Base-by-base conservation (phyloP, 2,329 filamentous ascomycete species). In the Mollisia scopiformis region DNA sequence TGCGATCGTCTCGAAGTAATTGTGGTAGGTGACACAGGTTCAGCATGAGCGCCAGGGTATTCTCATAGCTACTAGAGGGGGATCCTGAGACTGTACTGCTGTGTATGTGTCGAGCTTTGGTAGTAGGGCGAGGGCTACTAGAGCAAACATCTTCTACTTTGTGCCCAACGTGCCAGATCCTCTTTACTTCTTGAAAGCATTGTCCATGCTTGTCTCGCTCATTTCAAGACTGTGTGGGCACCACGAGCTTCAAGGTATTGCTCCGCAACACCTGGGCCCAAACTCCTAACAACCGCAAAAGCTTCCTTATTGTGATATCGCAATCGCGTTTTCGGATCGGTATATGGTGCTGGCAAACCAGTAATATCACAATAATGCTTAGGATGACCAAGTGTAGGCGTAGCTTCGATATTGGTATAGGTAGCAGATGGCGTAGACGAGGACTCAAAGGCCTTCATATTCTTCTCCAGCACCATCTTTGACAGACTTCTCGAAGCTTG, bases 291-390 rank as follows among this genome's bases (percentile, higher is more conserved):
- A 41, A 93, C 85, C 2, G 84, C 86, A 79, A 97, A 99, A 6
- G 98, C 86, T 79, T 99, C 95, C 75, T 86, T 90, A 75, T 99
- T 89, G 76, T 97, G 91, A 77, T 99, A 99, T 64, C 94, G 84
- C 76, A 99, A 77, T 66, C 94, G 85, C 39, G 93, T 96, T 84
- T 99, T 99, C 2, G 95, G 96, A 74, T 99, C 95, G 31, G 91
- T 87, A 74, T 99, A 99, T 6, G 90, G 89, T 30, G 93, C 92
- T n/a, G 92, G 87, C 66, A 99, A 79, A 1, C 95, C 96, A 1
- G 95, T 99, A 70, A 99, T 85, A 76, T 99, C 96, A 80, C 95
- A 99, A 77, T 98, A 99, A 71, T 90, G 91, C 76, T 89, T 93
- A 73, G 91, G 86, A 68, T 92, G 90, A 54, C 89, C 89, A 70